phyloP scores from a whole-genome alignment of 1,139 yeast genomes.

The Pichia sp. region DNA sequence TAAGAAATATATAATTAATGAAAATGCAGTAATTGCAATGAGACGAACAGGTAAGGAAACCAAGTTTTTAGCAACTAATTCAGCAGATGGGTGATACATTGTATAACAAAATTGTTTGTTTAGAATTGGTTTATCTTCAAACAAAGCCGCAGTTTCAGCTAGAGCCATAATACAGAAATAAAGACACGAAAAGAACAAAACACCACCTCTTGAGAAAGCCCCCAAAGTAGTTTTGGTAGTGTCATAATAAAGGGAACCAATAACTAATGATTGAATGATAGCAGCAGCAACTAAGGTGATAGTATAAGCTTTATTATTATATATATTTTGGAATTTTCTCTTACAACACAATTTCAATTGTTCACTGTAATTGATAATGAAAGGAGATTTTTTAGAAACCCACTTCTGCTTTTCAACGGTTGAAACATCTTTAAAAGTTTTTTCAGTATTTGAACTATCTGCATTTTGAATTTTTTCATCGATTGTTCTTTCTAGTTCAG shows the following conservation, averaged over 20 bases:
- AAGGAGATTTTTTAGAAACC: slow-evolving; percentile 33
- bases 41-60: slow-evolving; percentile 37
- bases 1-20: slow-evolving; percentile 36
- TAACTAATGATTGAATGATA: slow-evolving; percentile 38
- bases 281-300: slow-evolving; percentile 41
- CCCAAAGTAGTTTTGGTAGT: slow-evolving; percentile 30
- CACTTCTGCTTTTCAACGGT: slow-evolving; percentile 29
- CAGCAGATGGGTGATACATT: slow-evolving; percentile 42
- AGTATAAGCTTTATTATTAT: slow-evolving; percentile 44
- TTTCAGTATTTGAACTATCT: not conserved
- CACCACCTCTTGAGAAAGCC: slow-evolving; percentile 36
- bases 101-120: slow-evolving; percentile 40
- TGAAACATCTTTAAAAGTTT: not conserved
- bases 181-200: slow-evolving; percentile 38
- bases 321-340: slow-evolving; percentile 42
- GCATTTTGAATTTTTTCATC: slow-evolving; percentile 18
- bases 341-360: slow-evolving; percentile 41
- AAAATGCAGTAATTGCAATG: slow-evolving; percentile 31
- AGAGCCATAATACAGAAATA: slow-evolving; percentile 38
- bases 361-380: slow-evolving; percentile 37
- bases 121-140: slow-evolving; percentile 38
- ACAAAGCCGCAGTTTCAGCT: slow-evolving; percentile 37
- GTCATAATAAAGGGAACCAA: slow-evolving; percentile 37
- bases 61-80: slow-evolving; percentile 37
- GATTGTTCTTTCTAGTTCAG: slow-evolving; percentile 27